Conservation (phyloP, 2,329 filamentous ascomycete species). For the Aspergillus sp. region DNA sequence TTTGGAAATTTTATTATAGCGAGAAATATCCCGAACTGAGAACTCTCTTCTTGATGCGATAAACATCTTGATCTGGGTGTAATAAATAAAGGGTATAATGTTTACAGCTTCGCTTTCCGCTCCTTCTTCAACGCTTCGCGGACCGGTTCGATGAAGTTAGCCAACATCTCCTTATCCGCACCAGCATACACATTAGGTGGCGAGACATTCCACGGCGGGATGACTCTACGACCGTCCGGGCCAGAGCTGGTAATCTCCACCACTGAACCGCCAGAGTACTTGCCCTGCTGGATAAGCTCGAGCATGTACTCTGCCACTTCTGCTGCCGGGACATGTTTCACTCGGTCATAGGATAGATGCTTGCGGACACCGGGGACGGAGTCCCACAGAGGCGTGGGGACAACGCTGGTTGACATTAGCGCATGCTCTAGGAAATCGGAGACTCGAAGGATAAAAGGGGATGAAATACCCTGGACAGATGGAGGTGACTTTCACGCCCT, state of each 20-base stretch:
- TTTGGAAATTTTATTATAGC: too few relatives aligned
- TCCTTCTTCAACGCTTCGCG: neutral
- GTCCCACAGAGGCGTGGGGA: constrained; percentile 1
- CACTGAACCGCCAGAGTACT: constrained; percentile 5
- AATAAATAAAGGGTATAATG: neutral
- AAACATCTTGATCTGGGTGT: too few relatives aligned
- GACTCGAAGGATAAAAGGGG: neutral
- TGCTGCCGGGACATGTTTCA: neutral
- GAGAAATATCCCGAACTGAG: too few relatives aligned
- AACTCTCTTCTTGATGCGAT: neutral
- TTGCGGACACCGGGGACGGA: neutral
- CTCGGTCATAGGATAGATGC: neutral
- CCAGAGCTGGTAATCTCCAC: neutral
- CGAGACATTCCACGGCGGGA: neutral
- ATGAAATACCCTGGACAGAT: constrained; percentile 9
- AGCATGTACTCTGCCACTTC: constrained; percentile 5
- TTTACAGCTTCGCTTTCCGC: neutral
- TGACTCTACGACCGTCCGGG: neutral
- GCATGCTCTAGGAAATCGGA: too few relatives aligned
- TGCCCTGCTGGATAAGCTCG: neutral
- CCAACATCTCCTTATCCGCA: neutral
- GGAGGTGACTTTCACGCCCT: constrained; percentile 10
- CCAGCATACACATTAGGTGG: neutral
- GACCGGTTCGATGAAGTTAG: neutral
- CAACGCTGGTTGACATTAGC: neutral